Conservation (phyloP, 305 asterid genomes). For the Petunia hybrid region DNA sequence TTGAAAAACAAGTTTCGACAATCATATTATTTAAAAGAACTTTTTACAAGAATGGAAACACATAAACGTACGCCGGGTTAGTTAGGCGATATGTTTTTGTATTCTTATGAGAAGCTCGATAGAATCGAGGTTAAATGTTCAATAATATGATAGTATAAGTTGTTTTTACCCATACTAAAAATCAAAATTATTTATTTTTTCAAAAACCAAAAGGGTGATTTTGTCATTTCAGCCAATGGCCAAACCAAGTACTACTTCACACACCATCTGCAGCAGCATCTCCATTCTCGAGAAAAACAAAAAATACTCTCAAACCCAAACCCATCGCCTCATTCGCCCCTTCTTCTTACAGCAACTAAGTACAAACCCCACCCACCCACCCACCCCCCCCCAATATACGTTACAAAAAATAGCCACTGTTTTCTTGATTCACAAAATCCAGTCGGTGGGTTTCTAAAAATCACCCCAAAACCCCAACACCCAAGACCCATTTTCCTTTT, state of each 20-base stretch:
- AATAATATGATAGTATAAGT: neutral
- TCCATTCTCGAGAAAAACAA: conserved; percentile 22
- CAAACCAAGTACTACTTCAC: conserved; percentile 3
- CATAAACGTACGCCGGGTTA: no score
- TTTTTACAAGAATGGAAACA: no score
- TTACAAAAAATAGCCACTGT: conserved; percentile 17
- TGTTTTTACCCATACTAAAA: neutral
- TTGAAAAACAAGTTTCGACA: no score
- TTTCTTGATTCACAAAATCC: conserved; percentile 22
- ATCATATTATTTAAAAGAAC: no score
- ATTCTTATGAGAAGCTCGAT: no score
- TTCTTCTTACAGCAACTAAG: no score
- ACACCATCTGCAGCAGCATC: neutral
- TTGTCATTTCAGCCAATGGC: conserved; percentile 10
- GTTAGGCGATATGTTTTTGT: no score
- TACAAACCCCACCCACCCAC: no score
- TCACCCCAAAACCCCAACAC: conserved; percentile 7
- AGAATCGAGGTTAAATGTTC: no score
- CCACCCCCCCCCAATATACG: conserved; percentile 25
- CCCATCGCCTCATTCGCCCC: neutral
- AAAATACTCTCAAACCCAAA: neutral
- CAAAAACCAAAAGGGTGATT: neutral
- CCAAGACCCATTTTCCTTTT: neutral
- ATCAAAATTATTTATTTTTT: neutral
- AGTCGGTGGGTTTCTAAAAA: conserved; percentile 28